Evolutionary conservation across 1,139 yeast genomes (phyloP).

Genomic region (Blastobotrys apis): DNA sequence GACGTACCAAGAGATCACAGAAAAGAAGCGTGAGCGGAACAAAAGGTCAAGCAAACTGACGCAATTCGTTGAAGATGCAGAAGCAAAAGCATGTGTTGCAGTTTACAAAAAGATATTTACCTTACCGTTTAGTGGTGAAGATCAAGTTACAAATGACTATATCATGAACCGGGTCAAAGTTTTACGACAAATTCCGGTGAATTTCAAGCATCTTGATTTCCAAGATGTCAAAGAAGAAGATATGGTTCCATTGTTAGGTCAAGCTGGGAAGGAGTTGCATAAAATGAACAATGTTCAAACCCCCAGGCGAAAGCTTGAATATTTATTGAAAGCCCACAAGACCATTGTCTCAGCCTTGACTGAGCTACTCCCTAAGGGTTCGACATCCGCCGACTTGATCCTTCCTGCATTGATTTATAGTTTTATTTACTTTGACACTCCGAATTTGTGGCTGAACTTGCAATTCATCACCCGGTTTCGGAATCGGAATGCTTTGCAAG

Average conservation of each 20-base stretch:
- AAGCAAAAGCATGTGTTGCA: slow-evolving; percentile 39
- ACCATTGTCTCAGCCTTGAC: slow-evolving; percentile 37
- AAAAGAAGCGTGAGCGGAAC: slow-evolving; percentile 27
- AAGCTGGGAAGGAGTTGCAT: slow-evolving; percentile 27
- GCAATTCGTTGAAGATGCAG: slow-evolving; percentile 38
- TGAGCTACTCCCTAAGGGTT: slow-evolving; percentile 18
- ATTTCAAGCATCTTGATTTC: slow-evolving; percentile 29
- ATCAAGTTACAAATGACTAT: slow-evolving; percentile 26
- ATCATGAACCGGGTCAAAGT: slow-evolving; percentile 29
- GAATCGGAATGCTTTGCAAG: slow-evolving; percentile 43
- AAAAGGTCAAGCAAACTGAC: slow-evolving; percentile 28
- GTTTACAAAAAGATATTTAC: slow-evolving; percentile 40
- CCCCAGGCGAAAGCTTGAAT: slow-evolving; percentile 41
- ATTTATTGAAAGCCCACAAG: slow-evolving; percentile 40
- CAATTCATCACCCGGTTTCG: slow-evolving; percentile 55
- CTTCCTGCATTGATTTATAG: slow-evolving; percentile 53
- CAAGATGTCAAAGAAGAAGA: slow-evolving; percentile 18
- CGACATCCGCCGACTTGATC: slow-evolving; percentile 46
- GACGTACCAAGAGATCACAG: slow-evolving; percentile 34
- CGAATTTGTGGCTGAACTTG: slow-evolving; percentile 47
- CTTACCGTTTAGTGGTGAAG: slow-evolving; percentile 27
- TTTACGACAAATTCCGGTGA: slow-evolving; percentile 27
- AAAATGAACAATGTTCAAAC: slow-evolving; percentile 31
- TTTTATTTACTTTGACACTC: slow-evolving; percentile 42
- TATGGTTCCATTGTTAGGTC: slow-evolving; percentile 20